Evolutionary conservation across 2,329 filamentous ascomycete species (phyloP).

Genomic region (Bipolaris sorokiniana): DNA sequence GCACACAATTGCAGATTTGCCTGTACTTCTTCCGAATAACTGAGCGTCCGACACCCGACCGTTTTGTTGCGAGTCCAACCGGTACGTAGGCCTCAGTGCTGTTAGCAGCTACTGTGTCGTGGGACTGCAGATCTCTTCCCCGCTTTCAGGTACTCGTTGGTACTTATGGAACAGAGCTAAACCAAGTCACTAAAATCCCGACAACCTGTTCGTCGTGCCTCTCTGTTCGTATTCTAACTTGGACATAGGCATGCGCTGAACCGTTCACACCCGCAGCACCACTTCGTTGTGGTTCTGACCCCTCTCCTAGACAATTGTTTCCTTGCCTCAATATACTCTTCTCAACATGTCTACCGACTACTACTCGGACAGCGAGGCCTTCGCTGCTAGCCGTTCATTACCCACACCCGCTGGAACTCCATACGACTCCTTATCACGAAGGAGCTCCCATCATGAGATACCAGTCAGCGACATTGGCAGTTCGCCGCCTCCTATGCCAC

Average conservation of each 20-base stretch:
- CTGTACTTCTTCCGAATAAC: background rate
- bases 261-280: slow-evolving; percentile 23
- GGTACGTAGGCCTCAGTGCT: slow-evolving; percentile 11
- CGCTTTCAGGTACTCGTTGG: background rate
- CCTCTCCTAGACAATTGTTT: background rate
- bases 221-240: slow-evolving; percentile 13
- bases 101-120: background rate
- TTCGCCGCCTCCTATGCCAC: slow-evolving; percentile 64
- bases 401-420: slow-evolving; percentile 75
- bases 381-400: slow-evolving; percentile 57
- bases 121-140: background rate
- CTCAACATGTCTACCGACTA: slow-evolving; percentile 51
- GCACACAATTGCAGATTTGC: slow-evolving; percentile 1
- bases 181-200: no score
- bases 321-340: background rate
- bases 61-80: slow-evolving; percentile 1
- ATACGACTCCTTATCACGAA: slow-evolving; percentile 68
- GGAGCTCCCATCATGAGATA: slow-evolving; percentile 65
- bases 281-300: slow-evolving; percentile 40
- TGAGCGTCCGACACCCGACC: slow-evolving; percentile 1
- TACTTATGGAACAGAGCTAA: no score
- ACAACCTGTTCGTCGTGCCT: background rate
- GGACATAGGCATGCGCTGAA: slow-evolving; percentile 39
- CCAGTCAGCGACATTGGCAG: slow-evolving; percentile 67
- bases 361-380: slow-evolving; percentile 55